Percentiles rank a stretch among this genome's conserved stretches.
These are phyloP conservation scores for Sporothrix inflata DNA, from an alignment of 2,329 filamentous ascomycete species.

Conservation along the genomic window DNA sequence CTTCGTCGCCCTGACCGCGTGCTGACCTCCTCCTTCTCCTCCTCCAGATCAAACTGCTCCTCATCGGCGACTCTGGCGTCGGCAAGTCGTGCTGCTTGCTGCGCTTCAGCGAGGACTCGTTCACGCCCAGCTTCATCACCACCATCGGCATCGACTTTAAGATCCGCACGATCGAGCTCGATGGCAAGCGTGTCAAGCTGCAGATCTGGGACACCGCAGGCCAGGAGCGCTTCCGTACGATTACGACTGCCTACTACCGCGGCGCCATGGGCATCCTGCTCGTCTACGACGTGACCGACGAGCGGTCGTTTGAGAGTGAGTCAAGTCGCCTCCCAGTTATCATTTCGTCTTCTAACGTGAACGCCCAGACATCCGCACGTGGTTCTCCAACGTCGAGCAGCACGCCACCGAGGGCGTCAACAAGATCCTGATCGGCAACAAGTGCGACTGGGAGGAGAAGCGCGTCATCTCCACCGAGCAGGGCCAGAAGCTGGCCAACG, in stretches of 20 bases:
- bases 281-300: slow-evolving; percentile 97
- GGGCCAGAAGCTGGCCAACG: slow-evolving; percentile 90
- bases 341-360: too few relatives aligned
- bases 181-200: slow-evolving; percentile 97
- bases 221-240: slow-evolving; percentile 97
- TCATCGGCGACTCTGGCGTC: slow-evolving; percentile 95
- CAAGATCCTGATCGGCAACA: slow-evolving; percentile 99
- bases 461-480: slow-evolving; percentile 90
- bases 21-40: not conserved
- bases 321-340: too few relatives aligned
- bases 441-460: slow-evolving; percentile 99
- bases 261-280: slow-evolving; percentile 98
- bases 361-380: slow-evolving; percentile 92
- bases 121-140: slow-evolving; percentile 96
- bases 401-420: slow-evolving; percentile 98
- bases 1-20: not conserved
- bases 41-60: slow-evolving; percentile 86
- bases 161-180: slow-evolving; percentile 97
- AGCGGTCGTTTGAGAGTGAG: slow-evolving; percentile 93
- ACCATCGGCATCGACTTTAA: slow-evolving; percentile 99
- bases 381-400: slow-evolving; percentile 99
- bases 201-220: slow-evolving; percentile 99
- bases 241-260: slow-evolving; percentile 97
- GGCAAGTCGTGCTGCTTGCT: slow-evolving; percentile 97
- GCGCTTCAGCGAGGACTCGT: slow-evolving; percentile 96